These are phyloP conservation scores for Plectranthus barbatus DNA, from an alignment of 257 asterid genomes.

Conservation along the genomic window DNA sequence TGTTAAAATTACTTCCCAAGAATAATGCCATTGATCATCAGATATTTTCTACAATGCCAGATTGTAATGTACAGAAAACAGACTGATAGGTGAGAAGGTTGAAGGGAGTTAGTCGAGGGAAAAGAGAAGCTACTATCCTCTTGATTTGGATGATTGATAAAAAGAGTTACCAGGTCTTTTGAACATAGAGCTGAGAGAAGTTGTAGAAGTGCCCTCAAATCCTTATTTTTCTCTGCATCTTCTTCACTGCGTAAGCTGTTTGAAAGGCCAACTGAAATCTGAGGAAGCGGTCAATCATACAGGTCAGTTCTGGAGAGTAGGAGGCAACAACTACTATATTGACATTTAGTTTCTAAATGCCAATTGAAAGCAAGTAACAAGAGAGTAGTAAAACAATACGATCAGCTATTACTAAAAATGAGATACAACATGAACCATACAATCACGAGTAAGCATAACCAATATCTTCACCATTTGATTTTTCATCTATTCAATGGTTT, in stretches of 20 bases:
- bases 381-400: not conserved
- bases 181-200: constrained; percentile 81
- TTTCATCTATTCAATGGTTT: not conserved
- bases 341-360: not conserved
- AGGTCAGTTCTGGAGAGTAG: constrained; percentile 6
- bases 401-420: not conserved
- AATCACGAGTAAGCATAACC: not conserved
- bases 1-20: not conserved
- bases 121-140: not conserved
- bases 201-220: constrained; percentile 80
- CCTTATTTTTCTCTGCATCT: constrained; percentile 84
- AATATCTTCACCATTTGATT: not conserved
- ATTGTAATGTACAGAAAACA: constrained; percentile 1
- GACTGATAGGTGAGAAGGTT: not conserved
- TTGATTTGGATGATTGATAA: not conserved
- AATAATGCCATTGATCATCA: not conserved
- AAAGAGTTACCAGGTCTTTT: constrained; percentile 67
- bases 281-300: constrained; percentile 10
- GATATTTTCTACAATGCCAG: not conserved
- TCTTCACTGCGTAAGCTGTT: constrained; percentile 64
- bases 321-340: not conserved
- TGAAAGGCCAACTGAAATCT: constrained; percentile 77
- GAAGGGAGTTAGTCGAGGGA: not conserved
- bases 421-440: not conserved
- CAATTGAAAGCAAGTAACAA: not conserved